Percentiles rank a stretch among this genome's conserved stretches.
Conservation (phyloP, 441 rosid genomes). For the Adansonia rubrostipa region DNA sequence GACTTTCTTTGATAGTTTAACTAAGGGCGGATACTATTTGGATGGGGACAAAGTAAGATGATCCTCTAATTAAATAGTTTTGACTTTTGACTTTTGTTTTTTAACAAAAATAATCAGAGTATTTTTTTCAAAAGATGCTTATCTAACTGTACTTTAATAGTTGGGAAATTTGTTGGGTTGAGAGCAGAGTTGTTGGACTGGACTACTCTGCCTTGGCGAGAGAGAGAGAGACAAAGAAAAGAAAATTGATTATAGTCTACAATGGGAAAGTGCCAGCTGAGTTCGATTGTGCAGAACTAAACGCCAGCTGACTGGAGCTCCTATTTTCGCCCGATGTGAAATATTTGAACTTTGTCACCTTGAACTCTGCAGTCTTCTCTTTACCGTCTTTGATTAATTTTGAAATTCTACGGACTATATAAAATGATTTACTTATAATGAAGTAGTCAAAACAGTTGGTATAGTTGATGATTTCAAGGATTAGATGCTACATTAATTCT, state of each 20-base stretch:
- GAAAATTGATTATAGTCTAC: conserved; percentile 5
- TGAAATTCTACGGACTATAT: neutral
- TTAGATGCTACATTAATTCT: too few relatives aligned
- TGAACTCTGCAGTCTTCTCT: neutral
- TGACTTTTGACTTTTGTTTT: neutral
- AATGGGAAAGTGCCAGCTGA: neutral
- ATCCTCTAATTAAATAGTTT: neutral
- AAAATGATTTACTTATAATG: neutral
- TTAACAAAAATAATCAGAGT: neutral
- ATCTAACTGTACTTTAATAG: neutral
- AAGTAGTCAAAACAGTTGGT: neutral
- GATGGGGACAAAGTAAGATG: neutral
- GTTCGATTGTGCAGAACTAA: neutral
- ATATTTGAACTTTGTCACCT: neutral
- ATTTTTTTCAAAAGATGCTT: neutral
- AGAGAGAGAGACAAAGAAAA: neutral
- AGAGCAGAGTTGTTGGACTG: neutral
- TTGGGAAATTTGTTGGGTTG: conserved; percentile 1
- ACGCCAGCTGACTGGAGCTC: neutral
- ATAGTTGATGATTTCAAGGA: too few relatives aligned
- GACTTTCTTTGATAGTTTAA: neutral
- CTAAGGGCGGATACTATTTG: neutral
- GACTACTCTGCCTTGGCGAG: neutral
- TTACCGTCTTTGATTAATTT: too few relatives aligned
- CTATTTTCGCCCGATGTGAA: neutral